phyloP scores from a whole-genome alignment of 2,329 filamentous ascomycete genomes.

The Arachnomyces sp. region DNA sequence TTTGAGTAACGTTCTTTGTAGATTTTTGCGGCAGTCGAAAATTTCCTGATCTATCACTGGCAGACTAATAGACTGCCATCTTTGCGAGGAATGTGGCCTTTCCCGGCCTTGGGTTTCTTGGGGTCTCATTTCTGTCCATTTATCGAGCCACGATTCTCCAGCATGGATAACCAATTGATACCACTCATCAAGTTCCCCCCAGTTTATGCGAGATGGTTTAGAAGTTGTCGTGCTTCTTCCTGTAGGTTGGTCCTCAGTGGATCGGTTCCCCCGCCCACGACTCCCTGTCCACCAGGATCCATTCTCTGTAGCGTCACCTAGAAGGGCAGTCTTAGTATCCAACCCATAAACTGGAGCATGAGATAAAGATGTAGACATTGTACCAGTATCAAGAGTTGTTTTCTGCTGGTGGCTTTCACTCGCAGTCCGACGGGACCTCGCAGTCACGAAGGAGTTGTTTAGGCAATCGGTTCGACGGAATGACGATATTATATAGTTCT shows the following conservation, averaged over 20 bases:
- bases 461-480: constrained; percentile 63
- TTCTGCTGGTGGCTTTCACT: constrained; percentile 37
- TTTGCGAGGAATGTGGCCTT: constrained; percentile 15
- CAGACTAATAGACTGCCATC: constrained; percentile 36
- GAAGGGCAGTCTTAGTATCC: constrained; percentile 64
- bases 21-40: constrained; percentile 57
- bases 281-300: constrained; percentile 72
- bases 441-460: constrained; percentile 65
- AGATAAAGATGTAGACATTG: constrained; percentile 19
- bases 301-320: constrained; percentile 72
- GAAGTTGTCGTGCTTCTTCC: constrained; percentile 41
- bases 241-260: constrained; percentile 19
- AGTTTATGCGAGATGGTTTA: constrained; percentile 64
- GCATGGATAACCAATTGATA: constrained; percentile 61
- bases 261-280: constrained; percentile 31
- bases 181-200: constrained; percentile 63
- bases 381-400: constrained; percentile 22
- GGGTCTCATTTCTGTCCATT: constrained; percentile 48
- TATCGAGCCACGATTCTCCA: constrained; percentile 57
- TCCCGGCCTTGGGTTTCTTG: constrained; percentile 21
- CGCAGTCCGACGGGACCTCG: constrained; percentile 36
- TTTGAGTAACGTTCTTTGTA: constrained; percentile 64
- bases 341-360: constrained; percentile 50
- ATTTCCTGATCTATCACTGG: constrained; percentile 45
- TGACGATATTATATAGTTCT: constrained; percentile 64